phyloP scores from a whole-genome alignment of 2,329 filamentous ascomycete species.

The Aspergillus texensis region DNA sequence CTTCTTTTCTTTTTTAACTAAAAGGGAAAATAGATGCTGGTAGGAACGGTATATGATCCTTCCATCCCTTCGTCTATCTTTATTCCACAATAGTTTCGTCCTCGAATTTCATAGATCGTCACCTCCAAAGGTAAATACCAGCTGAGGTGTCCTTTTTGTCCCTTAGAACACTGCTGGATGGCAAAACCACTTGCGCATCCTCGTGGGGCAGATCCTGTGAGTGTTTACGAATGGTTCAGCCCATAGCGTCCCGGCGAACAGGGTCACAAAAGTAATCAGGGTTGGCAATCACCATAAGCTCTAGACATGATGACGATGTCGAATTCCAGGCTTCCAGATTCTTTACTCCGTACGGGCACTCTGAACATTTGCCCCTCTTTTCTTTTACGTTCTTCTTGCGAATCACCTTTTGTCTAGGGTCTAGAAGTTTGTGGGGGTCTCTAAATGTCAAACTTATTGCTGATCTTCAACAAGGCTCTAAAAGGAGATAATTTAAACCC shows the following conservation, averaged over 20 bases:
- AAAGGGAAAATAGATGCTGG: not conserved
- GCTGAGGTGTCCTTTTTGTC: constrained; percentile 3
- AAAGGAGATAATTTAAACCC: not conserved
- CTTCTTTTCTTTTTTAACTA: no score
- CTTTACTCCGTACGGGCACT: not conserved
- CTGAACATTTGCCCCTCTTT: not conserved
- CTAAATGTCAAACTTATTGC: not conserved
- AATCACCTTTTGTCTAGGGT: not conserved
- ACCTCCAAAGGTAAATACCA: not conserved
- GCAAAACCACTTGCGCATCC: constrained; percentile 26
- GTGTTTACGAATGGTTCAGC: constrained; percentile 20
- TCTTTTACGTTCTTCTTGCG: not conserved
- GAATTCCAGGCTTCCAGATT: constrained; percentile 9
- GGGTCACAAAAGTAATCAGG: constrained; percentile 7
- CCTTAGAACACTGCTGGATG: constrained; percentile 11
- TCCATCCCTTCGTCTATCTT: not conserved
- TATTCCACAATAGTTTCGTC: not conserved
- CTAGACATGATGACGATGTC: constrained; percentile 2
- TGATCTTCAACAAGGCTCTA: not conserved
- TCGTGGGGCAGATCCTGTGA: constrained; percentile 25
- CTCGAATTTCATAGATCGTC: not conserved
- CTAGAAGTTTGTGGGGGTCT: not conserved
- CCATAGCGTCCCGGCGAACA: constrained; percentile 20
- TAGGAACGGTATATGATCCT: not conserved
- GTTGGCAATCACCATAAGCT: not conserved